These are phyloP conservation scores for Arachis monticola DNA, from an alignment of 331 rosid genomes.

Conservation along the genomic window DNA sequence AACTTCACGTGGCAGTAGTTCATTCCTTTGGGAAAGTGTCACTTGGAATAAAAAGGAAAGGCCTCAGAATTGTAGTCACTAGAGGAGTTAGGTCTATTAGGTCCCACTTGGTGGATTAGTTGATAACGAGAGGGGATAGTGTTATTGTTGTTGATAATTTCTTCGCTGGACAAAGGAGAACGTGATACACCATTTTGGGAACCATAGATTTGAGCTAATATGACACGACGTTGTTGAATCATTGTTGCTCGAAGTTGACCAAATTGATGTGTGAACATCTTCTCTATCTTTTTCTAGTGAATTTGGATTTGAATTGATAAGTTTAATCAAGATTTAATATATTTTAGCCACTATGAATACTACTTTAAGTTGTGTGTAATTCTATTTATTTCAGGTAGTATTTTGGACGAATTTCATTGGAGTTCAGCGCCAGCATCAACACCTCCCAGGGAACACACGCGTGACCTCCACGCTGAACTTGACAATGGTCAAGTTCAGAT, in stretches of 20 bases:
- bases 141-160: constrained; percentile 92
- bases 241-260: constrained; percentile 86
- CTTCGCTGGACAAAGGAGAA: constrained; percentile 84
- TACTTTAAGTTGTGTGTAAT: no score
- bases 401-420: no score
- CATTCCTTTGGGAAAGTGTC: constrained; percentile 75
- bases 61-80: constrained; percentile 87
- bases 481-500: no score
- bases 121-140: constrained; percentile 82
- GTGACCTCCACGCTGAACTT: no score
- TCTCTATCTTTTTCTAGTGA: no score
- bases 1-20: constrained; percentile 7
- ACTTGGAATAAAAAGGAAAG: constrained; percentile 68
- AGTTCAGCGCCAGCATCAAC: no score
- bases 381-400: no score
- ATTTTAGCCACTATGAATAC: no score
- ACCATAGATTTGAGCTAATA: constrained; percentile 85
- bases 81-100: constrained; percentile 95
- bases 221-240: constrained; percentile 98
- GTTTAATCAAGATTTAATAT: no score
- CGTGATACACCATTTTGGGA: constrained; percentile 86
- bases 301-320: no score
- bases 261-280: constrained; percentile 22
- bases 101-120: constrained; percentile 84
- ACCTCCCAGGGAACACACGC: no score